phyloP scores from a whole-genome alignment of 1,284 basidiomycete species.

The Marasmius tenuissimus region DNA sequence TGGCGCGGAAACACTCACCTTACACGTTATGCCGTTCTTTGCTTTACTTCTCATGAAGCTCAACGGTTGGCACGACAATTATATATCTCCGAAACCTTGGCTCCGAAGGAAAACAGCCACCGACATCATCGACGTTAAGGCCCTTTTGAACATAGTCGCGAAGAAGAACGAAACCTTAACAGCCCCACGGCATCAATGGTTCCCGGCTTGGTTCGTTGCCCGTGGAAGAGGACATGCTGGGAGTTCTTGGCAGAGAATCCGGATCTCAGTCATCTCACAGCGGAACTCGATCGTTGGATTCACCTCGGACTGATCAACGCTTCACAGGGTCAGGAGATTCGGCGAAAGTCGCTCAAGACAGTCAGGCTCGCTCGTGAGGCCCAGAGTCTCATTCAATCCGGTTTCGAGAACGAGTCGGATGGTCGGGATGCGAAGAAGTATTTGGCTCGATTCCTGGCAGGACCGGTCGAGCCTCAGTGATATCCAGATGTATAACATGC shows the following conservation, averaged over 20 bases:
- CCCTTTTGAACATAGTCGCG: not conserved
- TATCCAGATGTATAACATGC: no score
- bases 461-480: no score
- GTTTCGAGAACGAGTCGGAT: no score
- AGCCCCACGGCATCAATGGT: not conserved
- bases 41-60: constrained; percentile 7
- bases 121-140: not conserved
- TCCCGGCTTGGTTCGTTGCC: not conserved
- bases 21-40: constrained; percentile 1
- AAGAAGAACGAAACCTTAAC: not conserved
- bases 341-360: no score
- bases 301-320: not conserved
- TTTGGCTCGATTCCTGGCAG: no score
- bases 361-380: no score
- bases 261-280: not conserved
- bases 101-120: not conserved
- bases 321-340: not conserved
- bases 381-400: no score
- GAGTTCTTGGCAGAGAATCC: not conserved
- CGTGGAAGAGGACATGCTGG: not conserved
- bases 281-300: not conserved
- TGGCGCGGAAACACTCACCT: not conserved
- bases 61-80: constrained; percentile 8
- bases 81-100: not conserved
- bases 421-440: no score